These are phyloP conservation scores for Cylindrodendrum hubeiense DNA, from an alignment of 2,329 filamentous ascomycete species.

Conservation along the genomic window DNA sequence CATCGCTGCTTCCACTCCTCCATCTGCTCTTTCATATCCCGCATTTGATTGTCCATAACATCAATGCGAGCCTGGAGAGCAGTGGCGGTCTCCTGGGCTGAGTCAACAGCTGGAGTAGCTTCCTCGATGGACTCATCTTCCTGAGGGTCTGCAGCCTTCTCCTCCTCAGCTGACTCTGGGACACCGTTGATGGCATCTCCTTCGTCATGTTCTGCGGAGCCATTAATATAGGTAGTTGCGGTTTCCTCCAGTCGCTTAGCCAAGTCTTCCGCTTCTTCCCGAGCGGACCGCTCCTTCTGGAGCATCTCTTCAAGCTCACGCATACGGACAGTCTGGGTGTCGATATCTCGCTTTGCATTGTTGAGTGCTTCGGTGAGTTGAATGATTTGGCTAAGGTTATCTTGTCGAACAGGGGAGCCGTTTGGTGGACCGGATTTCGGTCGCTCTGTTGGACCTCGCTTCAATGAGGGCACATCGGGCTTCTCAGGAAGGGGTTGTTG, in stretches of 20 bases:
- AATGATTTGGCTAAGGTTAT: constrained; percentile 79
- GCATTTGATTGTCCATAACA: constrained; percentile 82
- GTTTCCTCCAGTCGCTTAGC: constrained; percentile 77
- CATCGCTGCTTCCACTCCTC: constrained; percentile 82
- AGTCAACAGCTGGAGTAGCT: constrained; percentile 54
- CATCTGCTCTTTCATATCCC: constrained; percentile 83
- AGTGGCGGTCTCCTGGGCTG: constrained; percentile 44
- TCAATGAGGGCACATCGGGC: constrained; percentile 82
- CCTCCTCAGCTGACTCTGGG: constrained; percentile 34
- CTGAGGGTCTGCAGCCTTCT: constrained; percentile 33
- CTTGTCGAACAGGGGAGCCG: constrained; percentile 70
- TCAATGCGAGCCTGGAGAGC: constrained; percentile 77
- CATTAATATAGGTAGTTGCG: constrained; percentile 50
- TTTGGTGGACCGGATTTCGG: constrained; percentile 68
- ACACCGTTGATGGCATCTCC: constrained; percentile 29
- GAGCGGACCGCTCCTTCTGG: constrained; percentile 82
- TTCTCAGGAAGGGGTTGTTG: constrained; percentile 95
- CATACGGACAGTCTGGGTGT: constrained; percentile 83
- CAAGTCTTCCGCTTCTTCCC: constrained; percentile 86
- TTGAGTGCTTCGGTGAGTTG: constrained; percentile 88
- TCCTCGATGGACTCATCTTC: constrained; percentile 49
- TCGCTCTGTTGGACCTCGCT: constrained; percentile 81
- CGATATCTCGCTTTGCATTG: constrained; percentile 86
- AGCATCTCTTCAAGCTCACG: constrained; percentile 82
- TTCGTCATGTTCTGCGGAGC: constrained; percentile 37